These are phyloP conservation scores for Stagonosporopsis rhizophila DNA, from an alignment of 2,329 filamentous ascomycete genomes.

Conservation along the genomic window DNA sequence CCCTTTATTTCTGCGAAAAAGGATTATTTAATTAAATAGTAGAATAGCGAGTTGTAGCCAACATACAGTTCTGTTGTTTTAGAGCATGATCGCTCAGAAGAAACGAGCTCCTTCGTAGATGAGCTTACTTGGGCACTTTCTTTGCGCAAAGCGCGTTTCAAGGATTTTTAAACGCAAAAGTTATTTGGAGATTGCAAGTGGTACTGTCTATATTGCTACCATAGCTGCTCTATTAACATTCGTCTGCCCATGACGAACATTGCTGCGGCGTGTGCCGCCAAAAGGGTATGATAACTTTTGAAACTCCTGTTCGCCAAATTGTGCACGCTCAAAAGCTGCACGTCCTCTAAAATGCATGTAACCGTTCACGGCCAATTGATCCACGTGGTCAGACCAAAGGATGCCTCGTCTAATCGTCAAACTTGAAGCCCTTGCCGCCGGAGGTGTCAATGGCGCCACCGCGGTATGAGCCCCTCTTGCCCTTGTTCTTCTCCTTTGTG, in stretches of 20 bases:
- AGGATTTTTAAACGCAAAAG: no score
- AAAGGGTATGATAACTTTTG: conserved; percentile 17
- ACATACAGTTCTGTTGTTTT: no score
- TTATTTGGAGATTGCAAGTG: not conserved
- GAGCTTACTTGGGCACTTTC: no score
- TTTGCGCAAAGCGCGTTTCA: no score
- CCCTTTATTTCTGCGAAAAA: no score
- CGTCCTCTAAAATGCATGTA: conserved; percentile 6
- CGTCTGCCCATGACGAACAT: not conserved
- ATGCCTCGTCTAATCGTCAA: conserved; percentile 72
- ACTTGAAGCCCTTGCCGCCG: conserved; percentile 87
- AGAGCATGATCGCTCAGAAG: no score
- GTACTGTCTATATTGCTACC: conserved; percentile 1
- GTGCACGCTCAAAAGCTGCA: not conserved
- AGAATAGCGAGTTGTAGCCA: no score
- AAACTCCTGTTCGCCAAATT: conserved; percentile 13
- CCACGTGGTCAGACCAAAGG: not conserved
- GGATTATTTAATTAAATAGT: no score
- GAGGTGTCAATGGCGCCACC: conserved; percentile 86
- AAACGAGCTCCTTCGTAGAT: no score
- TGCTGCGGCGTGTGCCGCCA: not conserved
- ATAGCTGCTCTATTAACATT: conserved; percentile 5
- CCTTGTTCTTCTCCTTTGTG: conserved; percentile 99
- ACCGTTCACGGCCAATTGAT: not conserved
- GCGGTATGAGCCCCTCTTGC: conserved; percentile 79